phyloP scores from a whole-genome alignment of 768 basidiomycete genomes.

The Mycena haematopus region DNA sequence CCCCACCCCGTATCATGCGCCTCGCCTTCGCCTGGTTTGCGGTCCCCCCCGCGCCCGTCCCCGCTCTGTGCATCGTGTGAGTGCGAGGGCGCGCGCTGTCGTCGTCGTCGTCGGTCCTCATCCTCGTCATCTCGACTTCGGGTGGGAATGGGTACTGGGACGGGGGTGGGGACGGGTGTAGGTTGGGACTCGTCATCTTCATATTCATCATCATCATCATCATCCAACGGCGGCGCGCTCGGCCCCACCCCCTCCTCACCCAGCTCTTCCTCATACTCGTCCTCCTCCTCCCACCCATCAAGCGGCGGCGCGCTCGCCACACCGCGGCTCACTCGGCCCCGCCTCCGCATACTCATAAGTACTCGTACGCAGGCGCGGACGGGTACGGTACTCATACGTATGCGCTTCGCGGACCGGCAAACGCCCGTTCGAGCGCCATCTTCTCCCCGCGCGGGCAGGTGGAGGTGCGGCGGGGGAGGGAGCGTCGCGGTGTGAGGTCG shows the following conservation, averaged over 20 bases:
- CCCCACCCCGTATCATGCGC: slow-evolving; percentile 27
- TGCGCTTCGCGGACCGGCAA: slow-evolving; percentile 14
- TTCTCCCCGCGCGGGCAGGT: slow-evolving; percentile 12
- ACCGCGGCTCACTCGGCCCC: slow-evolving; percentile 6
- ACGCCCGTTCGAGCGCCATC: slow-evolving; percentile 28
- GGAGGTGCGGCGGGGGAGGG: background rate
- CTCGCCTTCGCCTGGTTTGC: background rate
- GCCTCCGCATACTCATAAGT: background rate
- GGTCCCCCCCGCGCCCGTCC: background rate
- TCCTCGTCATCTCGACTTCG: background rate
- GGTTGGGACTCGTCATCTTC: background rate
- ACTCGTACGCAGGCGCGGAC: slow-evolving; percentile 1
- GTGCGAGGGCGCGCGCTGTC: background rate
- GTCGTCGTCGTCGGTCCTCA: background rate
- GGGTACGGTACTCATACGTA: background rate
- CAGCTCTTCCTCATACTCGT: background rate
- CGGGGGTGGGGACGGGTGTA: background rate
- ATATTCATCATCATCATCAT: background rate
- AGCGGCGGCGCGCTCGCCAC: slow-evolving; percentile 8
- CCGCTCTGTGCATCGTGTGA: too few relatives aligned
- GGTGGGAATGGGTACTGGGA: too few relatives aligned
- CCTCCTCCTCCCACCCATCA: background rate
- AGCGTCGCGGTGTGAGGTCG: background rate
- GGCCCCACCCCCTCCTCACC: background rate
- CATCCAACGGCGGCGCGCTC: background rate